Percentiles rank a stretch among this genome's conserved stretches.
Evolutionary conservation across 164 flowering plant species (phyloP).

Genomic region (Liriodendron chinense): DNA sequence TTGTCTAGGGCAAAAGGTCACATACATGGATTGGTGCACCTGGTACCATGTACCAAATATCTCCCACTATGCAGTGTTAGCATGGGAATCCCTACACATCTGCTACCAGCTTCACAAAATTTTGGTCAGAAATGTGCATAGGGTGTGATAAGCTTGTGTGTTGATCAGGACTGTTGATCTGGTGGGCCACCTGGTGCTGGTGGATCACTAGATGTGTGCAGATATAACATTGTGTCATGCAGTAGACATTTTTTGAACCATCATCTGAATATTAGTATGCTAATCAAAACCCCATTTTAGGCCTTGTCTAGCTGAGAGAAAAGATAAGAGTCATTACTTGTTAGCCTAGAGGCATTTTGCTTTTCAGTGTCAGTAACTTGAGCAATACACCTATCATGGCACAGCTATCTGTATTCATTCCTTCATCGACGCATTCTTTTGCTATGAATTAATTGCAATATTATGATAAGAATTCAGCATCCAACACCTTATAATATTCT

Average conservation of each 20-base stretch:
- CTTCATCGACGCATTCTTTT: neutral
- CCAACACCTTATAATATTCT: neutral
- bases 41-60: too few relatives aligned
- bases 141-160: too few relatives aligned
- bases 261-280: neutral
- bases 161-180: too few relatives aligned
- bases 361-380: neutral
- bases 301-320: neutral
- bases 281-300: neutral
- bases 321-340: too few relatives aligned
- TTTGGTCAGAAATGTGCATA: too few relatives aligned
- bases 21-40: too few relatives aligned
- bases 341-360: too few relatives aligned
- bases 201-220: neutral
- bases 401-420: neutral
- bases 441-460: neutral
- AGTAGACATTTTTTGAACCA: neutral
- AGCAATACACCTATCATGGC: neutral
- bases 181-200: too few relatives aligned
- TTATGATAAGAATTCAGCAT: neutral
- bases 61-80: too few relatives aligned
- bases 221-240: neutral
- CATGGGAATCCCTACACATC: too few relatives aligned
- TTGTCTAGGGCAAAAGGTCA: too few relatives aligned
- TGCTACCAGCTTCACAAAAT: too few relatives aligned